Evolutionary conservation across 768 basidiomycete genomes (phyloP).

Genomic region (Hericium rajendrae): DNA sequence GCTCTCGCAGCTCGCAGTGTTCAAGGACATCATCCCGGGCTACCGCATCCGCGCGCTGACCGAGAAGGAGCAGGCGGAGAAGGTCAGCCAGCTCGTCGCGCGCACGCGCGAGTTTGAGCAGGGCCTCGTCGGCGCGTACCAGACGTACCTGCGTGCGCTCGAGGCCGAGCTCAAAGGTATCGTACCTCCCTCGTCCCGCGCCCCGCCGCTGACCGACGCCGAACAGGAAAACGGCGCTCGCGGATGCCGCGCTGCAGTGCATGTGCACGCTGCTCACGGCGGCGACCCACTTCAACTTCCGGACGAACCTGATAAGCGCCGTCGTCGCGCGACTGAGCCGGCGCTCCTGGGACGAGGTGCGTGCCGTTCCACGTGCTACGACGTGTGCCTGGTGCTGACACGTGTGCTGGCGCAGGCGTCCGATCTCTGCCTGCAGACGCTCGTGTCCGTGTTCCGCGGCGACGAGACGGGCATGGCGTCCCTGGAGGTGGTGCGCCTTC

Average conservation of each 20-base stretch:
- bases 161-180: conserved; percentile 84
- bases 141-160: conserved; percentile 75
- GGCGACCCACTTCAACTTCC: conserved; percentile 95
- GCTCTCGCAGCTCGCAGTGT: conserved; percentile 85
- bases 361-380: conserved; percentile 15
- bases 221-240: conserved; percentile 56
- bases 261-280: conserved; percentile 81
- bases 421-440: conserved; percentile 71
- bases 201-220: neutral
- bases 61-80: conserved; percentile 84
- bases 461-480: conserved; percentile 78
- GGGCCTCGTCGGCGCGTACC: conserved; percentile 81
- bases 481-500: conserved; percentile 77
- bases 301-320: conserved; percentile 82
- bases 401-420: conserved; percentile 46
- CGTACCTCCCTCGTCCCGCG: neutral
- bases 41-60: conserved; percentile 91
- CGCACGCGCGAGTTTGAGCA: conserved; percentile 93
- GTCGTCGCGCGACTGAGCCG: conserved; percentile 76
- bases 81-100: conserved; percentile 88
- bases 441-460: conserved; percentile 74
- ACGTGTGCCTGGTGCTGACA: neutral
- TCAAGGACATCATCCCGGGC: conserved; percentile 92
- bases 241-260: conserved; percentile 65
- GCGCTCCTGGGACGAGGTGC: conserved; percentile 83